phyloP scores from a whole-genome alignment of 192 early-diverging fungal species.

The Paraglomus brasilianum region DNA sequence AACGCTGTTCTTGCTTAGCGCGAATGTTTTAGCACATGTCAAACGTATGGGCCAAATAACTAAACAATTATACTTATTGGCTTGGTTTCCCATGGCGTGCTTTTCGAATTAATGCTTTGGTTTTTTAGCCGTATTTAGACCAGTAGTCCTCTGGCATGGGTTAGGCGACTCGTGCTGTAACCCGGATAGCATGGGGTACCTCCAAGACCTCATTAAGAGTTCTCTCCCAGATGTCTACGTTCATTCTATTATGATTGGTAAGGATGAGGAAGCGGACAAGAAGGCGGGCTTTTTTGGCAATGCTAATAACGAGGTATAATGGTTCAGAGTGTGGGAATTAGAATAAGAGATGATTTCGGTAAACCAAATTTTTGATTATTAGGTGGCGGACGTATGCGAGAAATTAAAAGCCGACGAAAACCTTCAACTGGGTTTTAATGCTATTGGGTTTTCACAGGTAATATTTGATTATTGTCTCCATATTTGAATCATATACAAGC shows the following conservation, averaged over 20 bases:
- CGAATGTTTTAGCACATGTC: too few species aligned
- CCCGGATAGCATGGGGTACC: slow-evolving; percentile 60
- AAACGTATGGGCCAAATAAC: too few species aligned
- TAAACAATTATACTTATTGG: too few species aligned
- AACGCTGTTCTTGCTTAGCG: too few species aligned
- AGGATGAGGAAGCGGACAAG: slow-evolving; percentile 64
- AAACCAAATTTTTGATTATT: background rate
- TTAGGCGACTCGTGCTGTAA: slow-evolving; percentile 87
- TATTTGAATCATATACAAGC: background rate
- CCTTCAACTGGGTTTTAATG: slow-evolving; percentile 78
- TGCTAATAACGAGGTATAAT: slow-evolving; percentile 69
- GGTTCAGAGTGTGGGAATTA: too few species aligned
- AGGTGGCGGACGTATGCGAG: slow-evolving; percentile 76
- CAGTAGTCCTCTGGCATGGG: slow-evolving; percentile 85
- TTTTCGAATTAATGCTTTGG: too few species aligned
- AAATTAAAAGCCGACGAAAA: slow-evolving; percentile 57
- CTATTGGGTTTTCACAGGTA: slow-evolving; percentile 89
- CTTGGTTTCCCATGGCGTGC: too few species aligned
- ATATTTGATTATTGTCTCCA: background rate
- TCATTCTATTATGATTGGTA: slow-evolving; percentile 72
- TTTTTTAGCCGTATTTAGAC: background rate
- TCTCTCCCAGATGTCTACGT: slow-evolving; percentile 68
- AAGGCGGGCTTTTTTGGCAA: slow-evolving; percentile 85
- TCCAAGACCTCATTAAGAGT: slow-evolving; percentile 43
- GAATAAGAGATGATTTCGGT: background rate